Conservation (phyloP, 768 basidiomycete species). For the Clavaria fumosa region DNA sequence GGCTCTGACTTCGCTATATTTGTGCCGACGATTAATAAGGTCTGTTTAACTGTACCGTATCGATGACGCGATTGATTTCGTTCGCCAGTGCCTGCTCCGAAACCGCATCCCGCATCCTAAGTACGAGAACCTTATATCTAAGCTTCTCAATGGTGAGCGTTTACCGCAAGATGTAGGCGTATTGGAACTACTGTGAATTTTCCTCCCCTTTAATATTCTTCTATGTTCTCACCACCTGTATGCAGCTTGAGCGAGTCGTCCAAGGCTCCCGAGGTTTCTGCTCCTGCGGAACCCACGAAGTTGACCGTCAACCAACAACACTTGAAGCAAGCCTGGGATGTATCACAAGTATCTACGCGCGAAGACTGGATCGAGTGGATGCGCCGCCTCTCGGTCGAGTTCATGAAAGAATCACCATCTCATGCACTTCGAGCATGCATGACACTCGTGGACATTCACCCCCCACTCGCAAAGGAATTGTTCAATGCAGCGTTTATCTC, state of each 20-base stretch:
- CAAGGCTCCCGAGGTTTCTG: conserved; percentile 58
- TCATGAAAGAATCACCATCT: conserved; percentile 97
- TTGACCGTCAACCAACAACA: conserved; percentile 94
- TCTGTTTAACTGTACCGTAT: conserved; percentile 16
- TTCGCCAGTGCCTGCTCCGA: conserved; percentile 49
- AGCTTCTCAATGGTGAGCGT: conserved; percentile 82
- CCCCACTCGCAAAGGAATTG: conserved; percentile 81
- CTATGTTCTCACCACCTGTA: conserved; percentile 1
- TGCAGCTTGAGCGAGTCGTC: conserved; percentile 39
- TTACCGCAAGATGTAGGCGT: conserved; percentile 74
- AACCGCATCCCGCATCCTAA: conserved; percentile 65
- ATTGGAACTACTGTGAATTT: conserved; percentile 46
- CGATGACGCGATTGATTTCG: neutral
- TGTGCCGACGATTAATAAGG: conserved; percentile 94
- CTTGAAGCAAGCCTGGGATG: conserved; percentile 93
- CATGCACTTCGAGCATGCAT: conserved; percentile 96
- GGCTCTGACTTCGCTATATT: conserved; percentile 97
- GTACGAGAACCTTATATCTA: conserved; percentile 80
- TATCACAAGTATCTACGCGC: conserved; percentile 52
- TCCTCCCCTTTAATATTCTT: neutral
- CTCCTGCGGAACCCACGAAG: conserved; percentile 73
- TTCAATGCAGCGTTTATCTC: conserved; percentile 98
- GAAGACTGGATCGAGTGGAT: conserved; percentile 97
- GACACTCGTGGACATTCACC: conserved; percentile 82
- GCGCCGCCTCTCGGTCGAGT: conserved; percentile 80